A percentile compares a stretch with the other conserved stretches of the same genome.
phyloP scores from a whole-genome alignment of 1,139 yeast species.

The Scheffersomyces cryptocercus region DNA sequence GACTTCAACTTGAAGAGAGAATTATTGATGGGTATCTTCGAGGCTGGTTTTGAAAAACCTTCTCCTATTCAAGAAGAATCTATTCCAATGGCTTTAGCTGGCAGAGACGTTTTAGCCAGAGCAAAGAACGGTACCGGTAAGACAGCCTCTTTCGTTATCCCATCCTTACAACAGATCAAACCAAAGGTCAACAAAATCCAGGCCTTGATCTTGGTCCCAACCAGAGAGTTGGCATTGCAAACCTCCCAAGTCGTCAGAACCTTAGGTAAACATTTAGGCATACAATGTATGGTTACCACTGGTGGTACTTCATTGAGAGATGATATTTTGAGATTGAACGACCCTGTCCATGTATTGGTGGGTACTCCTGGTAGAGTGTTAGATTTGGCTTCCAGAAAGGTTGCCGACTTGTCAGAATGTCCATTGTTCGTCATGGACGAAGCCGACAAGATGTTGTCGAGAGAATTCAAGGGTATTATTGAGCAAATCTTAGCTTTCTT shows the following conservation, averaged over 20 bases:
- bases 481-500: conserved; percentile 84
- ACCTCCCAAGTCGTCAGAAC: conserved; percentile 97
- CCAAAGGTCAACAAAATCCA: conserved; percentile 86
- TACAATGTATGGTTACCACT: conserved; percentile 96
- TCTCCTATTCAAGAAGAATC: conserved; percentile 98
- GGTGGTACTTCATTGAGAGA: conserved; percentile 97
- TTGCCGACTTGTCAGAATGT: conserved; percentile 87
- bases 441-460: conserved; percentile 94
- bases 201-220: conserved; percentile 86
- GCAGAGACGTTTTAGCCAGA: conserved; percentile 95
- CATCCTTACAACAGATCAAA: conserved; percentile 80
- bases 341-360: conserved; percentile 86
- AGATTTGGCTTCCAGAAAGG: conserved; percentile 85
- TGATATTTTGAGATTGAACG: conserved; percentile 89
- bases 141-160: conserved; percentile 94
- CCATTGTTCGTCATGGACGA: conserved; percentile 96
- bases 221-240: conserved; percentile 94
- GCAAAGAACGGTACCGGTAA: conserved; percentile 99
- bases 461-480: conserved; percentile 85
- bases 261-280: conserved; percentile 90
- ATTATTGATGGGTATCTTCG: conserved; percentile 95
- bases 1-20: conserved; percentile 91
- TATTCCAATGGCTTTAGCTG: conserved; percentile 92
- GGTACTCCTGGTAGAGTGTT: conserved; percentile 97
- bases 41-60: conserved; percentile 98